Evolutionary conservation across 768 basidiomycete genomes (phyloP), one percentile per base, ranked within the genome.

Genomic region (Auriculariales sp.): DNA sequence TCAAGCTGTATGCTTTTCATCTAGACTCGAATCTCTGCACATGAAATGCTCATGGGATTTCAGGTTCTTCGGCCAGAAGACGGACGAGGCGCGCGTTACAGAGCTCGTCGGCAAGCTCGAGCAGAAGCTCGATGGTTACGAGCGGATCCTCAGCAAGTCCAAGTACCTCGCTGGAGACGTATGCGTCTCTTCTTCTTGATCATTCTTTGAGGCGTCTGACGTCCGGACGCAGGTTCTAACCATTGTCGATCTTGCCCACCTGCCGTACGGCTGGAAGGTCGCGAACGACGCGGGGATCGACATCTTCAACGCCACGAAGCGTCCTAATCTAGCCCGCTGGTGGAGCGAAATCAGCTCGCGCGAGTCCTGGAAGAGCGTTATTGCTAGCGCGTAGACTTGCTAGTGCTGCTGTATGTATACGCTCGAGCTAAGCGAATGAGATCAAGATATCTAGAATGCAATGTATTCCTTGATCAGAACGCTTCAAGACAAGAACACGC

Each of bases 141-240:
- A 82, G 27, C 50, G 54, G 11, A 75, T 82, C 49, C 65, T 83
- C 27, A 59, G 67, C 24, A 79, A 75, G 59, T 71, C 74, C 52
- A 71, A 68, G 54, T 80, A 76, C 57, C 59, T 63, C 61, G 70
- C 54, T 58, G 77, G 64, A 59, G 70, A 57, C 55, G 64, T 68
- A 36, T 48, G 60, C 52, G 15, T n/a, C 7, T 9, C n/a, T 3
- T 15, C 32, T 14, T 3, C 24, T 36, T 30, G n/a, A 15, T 24
- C 6, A 19, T 12, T 3, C 4, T 4, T 47, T 15, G 34, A 28
- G 36, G 49, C 39, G 42, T 46, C 28, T 30, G 32, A 19, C 28
- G 34, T 19, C 52, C 49, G 3, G 54, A 52, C 29, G 15, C 28
- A 50, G 17, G 28, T 55, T 25, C 35, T 63, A 36, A 58, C 58